A percentile compares a stretch with the other conserved stretches of the same genome.
Evolutionary conservation across 2,329 filamentous ascomycete species (phyloP).

Genomic region (Colletotrichum kahawae): DNA sequence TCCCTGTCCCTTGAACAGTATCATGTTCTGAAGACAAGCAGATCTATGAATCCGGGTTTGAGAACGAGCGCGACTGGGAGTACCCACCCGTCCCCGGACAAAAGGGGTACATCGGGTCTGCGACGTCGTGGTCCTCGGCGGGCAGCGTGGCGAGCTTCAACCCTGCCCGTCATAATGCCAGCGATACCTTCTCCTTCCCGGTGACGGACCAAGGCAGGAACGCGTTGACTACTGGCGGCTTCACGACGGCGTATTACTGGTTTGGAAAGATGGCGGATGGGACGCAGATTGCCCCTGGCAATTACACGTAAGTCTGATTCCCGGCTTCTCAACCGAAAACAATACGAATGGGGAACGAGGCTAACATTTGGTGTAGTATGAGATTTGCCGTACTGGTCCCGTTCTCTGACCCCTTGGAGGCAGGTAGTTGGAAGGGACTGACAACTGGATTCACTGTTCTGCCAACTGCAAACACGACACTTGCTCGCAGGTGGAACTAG

Average conservation of each 20-base stretch:
- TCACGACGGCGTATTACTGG: constrained; percentile 39
- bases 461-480: neutral
- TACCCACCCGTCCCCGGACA: constrained; percentile 44
- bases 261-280: constrained; percentile 47
- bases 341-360: neutral
- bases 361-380: neutral
- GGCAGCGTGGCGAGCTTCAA: constrained; percentile 33
- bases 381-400: constrained; percentile 6
- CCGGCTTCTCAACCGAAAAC: fast-evolving
- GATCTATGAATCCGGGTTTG: constrained; percentile 43
- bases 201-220: constrained; percentile 27
- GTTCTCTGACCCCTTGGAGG: neutral
- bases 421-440: constrained; percentile 10
- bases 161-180: constrained; percentile 38
- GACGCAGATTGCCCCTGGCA: constrained; percentile 40
- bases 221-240: constrained; percentile 34
- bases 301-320: constrained; percentile 38
- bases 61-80: constrained; percentile 43
- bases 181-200: constrained; percentile 43
- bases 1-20: fast-evolving
- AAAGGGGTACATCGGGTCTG: constrained; percentile 45
- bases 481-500: neutral
- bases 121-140: constrained; percentile 33
- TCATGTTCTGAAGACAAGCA: neutral
- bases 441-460: constrained; percentile 7